phyloP scores from a whole-genome alignment of 805 yeast genomes.

The Saccharomyces jurei region DNA sequence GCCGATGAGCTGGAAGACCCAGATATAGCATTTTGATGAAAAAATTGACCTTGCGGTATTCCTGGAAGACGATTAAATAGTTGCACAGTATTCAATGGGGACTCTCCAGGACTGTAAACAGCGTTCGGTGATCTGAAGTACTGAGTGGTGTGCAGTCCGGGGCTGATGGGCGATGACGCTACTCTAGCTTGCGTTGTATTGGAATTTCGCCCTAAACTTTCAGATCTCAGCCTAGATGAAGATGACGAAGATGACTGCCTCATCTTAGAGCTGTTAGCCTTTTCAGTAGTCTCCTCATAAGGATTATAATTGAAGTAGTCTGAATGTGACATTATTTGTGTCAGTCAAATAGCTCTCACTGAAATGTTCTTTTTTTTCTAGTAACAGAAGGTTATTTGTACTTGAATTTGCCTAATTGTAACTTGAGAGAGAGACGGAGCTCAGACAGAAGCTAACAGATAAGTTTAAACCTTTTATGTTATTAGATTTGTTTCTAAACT shows the following conservation, averaged over 20 bases:
- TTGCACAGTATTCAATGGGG: not conserved
- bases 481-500: not conserved
- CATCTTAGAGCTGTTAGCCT: not conserved
- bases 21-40: not conserved
- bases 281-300: not conserved
- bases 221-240: not conserved
- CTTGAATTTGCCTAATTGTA: not conserved
- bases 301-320: not conserved
- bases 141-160: not conserved
- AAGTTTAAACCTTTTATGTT: not conserved
- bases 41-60: not conserved
- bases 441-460: not conserved
- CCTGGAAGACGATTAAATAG: not conserved
- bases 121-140: not conserved
- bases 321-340: not conserved
- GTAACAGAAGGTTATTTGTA: not conserved
- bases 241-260: not conserved
- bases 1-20: conserved; percentile 3
- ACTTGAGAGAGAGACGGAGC: not conserved
- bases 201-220: not conserved
- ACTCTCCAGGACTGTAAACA: not conserved
- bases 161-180: not conserved
- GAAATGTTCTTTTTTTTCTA: not conserved
- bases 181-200: not conserved
- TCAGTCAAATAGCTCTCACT: not conserved